A percentile compares a stretch with the other conserved stretches of the same genome.
These are phyloP conservation scores for Pseudevernia furfuracea DNA, from an alignment of 495 filamentous ascomycete species.

Conservation along the genomic window DNA sequence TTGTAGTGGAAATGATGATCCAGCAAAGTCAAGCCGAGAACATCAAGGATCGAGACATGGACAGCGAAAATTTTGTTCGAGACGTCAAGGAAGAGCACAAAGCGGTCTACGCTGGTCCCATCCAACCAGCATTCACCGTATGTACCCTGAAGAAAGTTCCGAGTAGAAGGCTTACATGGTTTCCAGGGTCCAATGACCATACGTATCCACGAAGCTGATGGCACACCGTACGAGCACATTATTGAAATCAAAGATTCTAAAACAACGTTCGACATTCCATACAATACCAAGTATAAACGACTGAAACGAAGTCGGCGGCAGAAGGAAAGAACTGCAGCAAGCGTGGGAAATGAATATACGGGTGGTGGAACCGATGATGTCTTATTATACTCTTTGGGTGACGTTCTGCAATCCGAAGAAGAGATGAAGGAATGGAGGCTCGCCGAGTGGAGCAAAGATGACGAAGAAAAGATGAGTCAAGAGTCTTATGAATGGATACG, in stretches of 20 bases:
- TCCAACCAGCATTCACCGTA: slow-evolving; percentile 70
- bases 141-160: background rate
- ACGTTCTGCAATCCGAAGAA: slow-evolving; percentile 74
- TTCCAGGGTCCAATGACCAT: slow-evolving; percentile 81
- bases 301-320: slow-evolving; percentile 86
- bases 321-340: slow-evolving; percentile 58
- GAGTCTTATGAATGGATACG: slow-evolving; percentile 99
- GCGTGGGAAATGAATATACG: slow-evolving; percentile 51
- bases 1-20: slow-evolving; percentile 90
- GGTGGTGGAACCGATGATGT: slow-evolving; percentile 73
- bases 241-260: slow-evolving; percentile 83
- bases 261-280: slow-evolving; percentile 85
- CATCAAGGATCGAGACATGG: slow-evolving; percentile 41
- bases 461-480: slow-evolving; percentile 82
- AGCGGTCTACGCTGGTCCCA: slow-evolving; percentile 58
- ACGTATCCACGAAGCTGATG: slow-evolving; percentile 95
- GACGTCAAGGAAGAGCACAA: slow-evolving; percentile 72
- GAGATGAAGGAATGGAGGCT: slow-evolving; percentile 80
- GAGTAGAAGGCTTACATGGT: slow-evolving; percentile 2
- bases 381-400: slow-evolving; percentile 84
- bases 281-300: slow-evolving; percentile 98
- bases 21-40: slow-evolving; percentile 64
- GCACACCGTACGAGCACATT: slow-evolving; percentile 97
- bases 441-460: slow-evolving; percentile 76
- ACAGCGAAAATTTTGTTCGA: slow-evolving; percentile 67